Conservation (phyloP, 495 filamentous ascomycete genomes). For the Aspergillus kassunensis region DNA sequence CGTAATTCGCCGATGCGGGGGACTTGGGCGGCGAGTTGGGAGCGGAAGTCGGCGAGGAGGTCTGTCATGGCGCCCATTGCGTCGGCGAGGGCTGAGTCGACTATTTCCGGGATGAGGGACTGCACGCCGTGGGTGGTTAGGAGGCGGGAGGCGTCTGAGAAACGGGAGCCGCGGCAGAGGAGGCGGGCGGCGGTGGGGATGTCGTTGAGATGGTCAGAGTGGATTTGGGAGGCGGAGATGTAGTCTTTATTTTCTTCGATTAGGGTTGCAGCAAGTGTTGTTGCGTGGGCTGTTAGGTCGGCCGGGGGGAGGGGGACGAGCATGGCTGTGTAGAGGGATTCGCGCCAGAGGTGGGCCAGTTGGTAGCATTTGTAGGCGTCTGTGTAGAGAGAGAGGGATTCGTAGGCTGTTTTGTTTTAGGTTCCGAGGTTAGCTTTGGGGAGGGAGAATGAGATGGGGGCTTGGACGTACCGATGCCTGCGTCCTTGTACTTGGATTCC, state of each 20-base stretch:
- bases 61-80: conserved; percentile 75
- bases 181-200: conserved; percentile 60
- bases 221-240: conserved; percentile 69
- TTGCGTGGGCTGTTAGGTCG: conserved; percentile 62
- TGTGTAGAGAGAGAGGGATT: conserved; percentile 70
- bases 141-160: conserved; percentile 77
- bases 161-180: conserved; percentile 79
- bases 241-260: conserved; percentile 84
- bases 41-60: conserved; percentile 85
- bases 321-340: conserved; percentile 73
- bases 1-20: conserved; percentile 80
- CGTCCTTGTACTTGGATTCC: conserved; percentile 73
- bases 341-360: conserved; percentile 81
- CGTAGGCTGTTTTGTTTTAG: conserved; percentile 79
- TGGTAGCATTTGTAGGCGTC: conserved; percentile 76
- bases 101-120: conserved; percentile 49
- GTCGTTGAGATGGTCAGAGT: conserved; percentile 75
- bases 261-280: conserved; percentile 63
- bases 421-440: conserved; percentile 34
- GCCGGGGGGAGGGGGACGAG: conserved; percentile 55
- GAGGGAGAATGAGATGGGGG: neutral
- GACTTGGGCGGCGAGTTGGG: conserved; percentile 76
- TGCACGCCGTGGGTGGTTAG: conserved; percentile 47
- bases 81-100: conserved; percentile 76
- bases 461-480: conserved; percentile 57